phyloP scores from a whole-genome alignment of 2,329 filamentous ascomycete species.

The Aureobasidium mangrovei region DNA sequence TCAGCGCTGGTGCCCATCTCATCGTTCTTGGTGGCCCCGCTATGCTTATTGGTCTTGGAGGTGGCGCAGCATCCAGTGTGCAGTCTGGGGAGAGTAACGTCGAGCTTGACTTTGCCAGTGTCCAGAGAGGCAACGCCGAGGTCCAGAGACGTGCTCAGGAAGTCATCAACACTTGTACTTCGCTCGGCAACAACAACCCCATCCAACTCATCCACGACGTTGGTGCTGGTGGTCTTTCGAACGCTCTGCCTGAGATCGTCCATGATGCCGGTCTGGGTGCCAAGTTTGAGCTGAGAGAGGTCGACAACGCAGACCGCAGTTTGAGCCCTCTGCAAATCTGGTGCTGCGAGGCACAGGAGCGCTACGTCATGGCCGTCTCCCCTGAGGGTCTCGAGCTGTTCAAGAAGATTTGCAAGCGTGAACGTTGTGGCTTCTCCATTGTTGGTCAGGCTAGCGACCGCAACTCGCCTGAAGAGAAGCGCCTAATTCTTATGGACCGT shows the following conservation, averaged over 20 bases:
- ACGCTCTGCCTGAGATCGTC: slow-evolving; percentile 79
- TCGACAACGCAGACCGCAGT: slow-evolving; percentile 80
- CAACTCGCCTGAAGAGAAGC: slow-evolving; percentile 56
- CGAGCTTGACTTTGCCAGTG: slow-evolving; percentile 92
- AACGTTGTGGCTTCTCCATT: slow-evolving; percentile 86
- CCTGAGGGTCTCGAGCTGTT: slow-evolving; percentile 67
- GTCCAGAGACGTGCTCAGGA: slow-evolving; percentile 93
- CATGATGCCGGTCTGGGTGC: slow-evolving; percentile 88
- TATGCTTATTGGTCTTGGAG: slow-evolving; percentile 95
- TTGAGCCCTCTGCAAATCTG: slow-evolving; percentile 97
- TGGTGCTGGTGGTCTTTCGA: slow-evolving; percentile 79
- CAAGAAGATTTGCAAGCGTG: slow-evolving; percentile 62
- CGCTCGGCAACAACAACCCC: slow-evolving; percentile 74
- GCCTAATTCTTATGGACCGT: slow-evolving; percentile 71
- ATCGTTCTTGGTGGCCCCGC: slow-evolving; percentile 92
- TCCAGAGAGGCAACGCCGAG: slow-evolving; percentile 94
- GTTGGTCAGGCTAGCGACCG: slow-evolving; percentile 65
- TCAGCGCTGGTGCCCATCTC: slow-evolving; percentile 79
- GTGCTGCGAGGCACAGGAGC: slow-evolving; percentile 95
- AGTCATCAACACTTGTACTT: slow-evolving; percentile 90
- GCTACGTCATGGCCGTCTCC: slow-evolving; percentile 87
- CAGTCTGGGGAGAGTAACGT: slow-evolving; percentile 80
- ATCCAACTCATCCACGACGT: slow-evolving; percentile 98
- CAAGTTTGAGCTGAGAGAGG: slow-evolving; percentile 85
- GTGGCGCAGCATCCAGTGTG: slow-evolving; percentile 87